A percentile compares a stretch with the other conserved stretches of the same genome.
Evolutionary conservation across 129 eudicot genomes (phyloP).

Genomic region (Tagetes erecta): DNA sequence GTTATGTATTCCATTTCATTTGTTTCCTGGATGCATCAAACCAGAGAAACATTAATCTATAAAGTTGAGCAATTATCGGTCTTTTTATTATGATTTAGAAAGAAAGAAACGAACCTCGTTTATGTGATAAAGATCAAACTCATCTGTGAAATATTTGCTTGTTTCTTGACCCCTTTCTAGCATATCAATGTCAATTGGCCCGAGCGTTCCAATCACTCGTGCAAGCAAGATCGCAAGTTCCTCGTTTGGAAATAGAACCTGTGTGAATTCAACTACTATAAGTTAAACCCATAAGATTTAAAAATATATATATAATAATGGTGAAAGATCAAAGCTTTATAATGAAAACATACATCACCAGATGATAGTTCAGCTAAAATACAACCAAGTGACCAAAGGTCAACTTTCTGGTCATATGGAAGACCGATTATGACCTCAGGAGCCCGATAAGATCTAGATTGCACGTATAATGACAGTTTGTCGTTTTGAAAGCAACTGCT

Average conservation of each 20-base stretch:
- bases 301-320: not conserved
- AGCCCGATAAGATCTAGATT: slow-evolving; percentile 97
- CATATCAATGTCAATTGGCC: slow-evolving; percentile 88
- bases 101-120: slow-evolving; percentile 55
- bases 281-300: not conserved
- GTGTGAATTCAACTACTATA: not conserved
- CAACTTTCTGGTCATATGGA: slow-evolving; percentile 80
- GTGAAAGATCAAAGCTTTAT: slow-evolving; percentile 14
- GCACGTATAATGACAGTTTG: slow-evolving; percentile 75
- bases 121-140: slow-evolving; percentile 63
- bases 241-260: slow-evolving; percentile 97
- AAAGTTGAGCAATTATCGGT: not conserved
- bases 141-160: slow-evolving; percentile 77
- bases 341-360: slow-evolving; percentile 67
- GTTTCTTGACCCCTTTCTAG: slow-evolving; percentile 77
- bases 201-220: slow-evolving; percentile 77
- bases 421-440: slow-evolving; percentile 97
- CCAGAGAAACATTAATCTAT: not conserved
- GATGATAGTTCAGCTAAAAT: slow-evolving; percentile 82
- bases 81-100: not conserved
- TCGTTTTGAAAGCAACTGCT: slow-evolving; percentile 90
- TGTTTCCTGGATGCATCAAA: slow-evolving; percentile 55
- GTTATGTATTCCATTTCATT: slow-evolving; percentile 61
- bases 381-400: slow-evolving; percentile 97
- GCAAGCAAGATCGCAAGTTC: slow-evolving; percentile 65